Conservation (phyloP, 2,329 filamentous ascomycete species). For the Beauveria caledonica region DNA sequence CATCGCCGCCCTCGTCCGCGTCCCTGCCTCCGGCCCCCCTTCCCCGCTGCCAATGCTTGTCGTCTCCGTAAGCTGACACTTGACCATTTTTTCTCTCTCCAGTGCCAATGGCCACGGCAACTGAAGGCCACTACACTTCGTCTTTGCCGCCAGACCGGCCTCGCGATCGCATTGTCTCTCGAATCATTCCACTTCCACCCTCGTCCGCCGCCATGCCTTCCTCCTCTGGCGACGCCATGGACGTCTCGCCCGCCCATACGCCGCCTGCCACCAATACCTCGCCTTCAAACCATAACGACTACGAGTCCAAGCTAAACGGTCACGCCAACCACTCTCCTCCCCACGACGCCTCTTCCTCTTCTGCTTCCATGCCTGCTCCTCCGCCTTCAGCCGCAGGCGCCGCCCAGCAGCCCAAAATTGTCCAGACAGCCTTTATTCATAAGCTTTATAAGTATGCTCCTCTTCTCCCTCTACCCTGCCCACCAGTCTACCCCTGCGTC, state of each 20-base stretch:
- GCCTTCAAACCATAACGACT: constrained; percentile 36
- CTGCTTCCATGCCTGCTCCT: constrained; percentile 42
- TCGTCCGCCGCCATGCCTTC: constrained; percentile 51
- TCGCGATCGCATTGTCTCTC: constrained; percentile 40
- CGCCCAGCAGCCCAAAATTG: constrained; percentile 90
- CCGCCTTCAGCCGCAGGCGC: constrained; percentile 56
- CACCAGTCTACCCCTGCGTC: neutral
- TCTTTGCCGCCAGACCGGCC: constrained; percentile 31
- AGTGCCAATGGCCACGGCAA: constrained; percentile 46
- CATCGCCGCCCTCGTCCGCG: neutral
- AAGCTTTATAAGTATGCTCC: constrained; percentile 93
- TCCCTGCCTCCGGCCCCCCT: neutral
- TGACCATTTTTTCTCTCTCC: constrained; percentile 9
- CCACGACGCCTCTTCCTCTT: constrained; percentile 30
- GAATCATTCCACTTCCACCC: constrained; percentile 48
- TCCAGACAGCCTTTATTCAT: constrained; percentile 97
- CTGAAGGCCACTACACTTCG: constrained; percentile 41
- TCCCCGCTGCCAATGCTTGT: constrained; percentile 6
- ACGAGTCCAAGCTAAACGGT: constrained; percentile 27
- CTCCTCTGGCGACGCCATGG: constrained; percentile 52
- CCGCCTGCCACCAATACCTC: constrained; percentile 40
- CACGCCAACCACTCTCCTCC: constrained; percentile 29
- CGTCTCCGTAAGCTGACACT: constrained; percentile 7
- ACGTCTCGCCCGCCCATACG: constrained; percentile 31
- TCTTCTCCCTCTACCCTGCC: too few relatives aligned